phyloP scores from a whole-genome alignment of 352 stramenopile species.

The Phytophthora europaea region DNA sequence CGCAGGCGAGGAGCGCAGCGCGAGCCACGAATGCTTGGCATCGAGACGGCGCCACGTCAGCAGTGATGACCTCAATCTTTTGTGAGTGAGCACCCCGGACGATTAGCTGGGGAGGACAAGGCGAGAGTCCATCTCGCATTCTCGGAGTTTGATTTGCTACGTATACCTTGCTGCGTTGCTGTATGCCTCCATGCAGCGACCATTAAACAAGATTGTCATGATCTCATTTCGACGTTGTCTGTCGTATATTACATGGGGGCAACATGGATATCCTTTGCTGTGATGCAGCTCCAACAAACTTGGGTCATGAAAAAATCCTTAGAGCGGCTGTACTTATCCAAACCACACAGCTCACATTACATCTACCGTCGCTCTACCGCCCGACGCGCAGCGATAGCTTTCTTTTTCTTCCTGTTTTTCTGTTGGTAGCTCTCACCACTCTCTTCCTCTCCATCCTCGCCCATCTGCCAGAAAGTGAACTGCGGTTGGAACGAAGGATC shows the following conservation, averaged over 20 bases:
- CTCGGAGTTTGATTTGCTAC: slow-evolving; percentile 37
- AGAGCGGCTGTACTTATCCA: slow-evolving; percentile 38
- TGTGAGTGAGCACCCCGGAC: slow-evolving; percentile 35
- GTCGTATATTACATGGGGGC: neutral
- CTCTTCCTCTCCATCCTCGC: slow-evolving; percentile 17
- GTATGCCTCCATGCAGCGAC: slow-evolving; percentile 16
- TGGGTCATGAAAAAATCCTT: slow-evolving; percentile 32
- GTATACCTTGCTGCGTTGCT: slow-evolving; percentile 22
- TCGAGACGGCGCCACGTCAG: slow-evolving; percentile 7
- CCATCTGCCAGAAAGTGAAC: slow-evolving; percentile 25
- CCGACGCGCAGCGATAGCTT: slow-evolving; percentile 22
- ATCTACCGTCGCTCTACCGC: slow-evolving; percentile 35
- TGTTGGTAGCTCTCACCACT: slow-evolving; percentile 20
- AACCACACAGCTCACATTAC: slow-evolving; percentile 51
- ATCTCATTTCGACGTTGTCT: slow-evolving; percentile 9
- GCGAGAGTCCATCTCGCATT: slow-evolving; percentile 18
- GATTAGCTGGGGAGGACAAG: slow-evolving; percentile 24
- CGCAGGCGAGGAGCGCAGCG: slow-evolving; percentile 6
- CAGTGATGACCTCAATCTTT: slow-evolving; percentile 17
- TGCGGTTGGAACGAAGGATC: slow-evolving; percentile 18
- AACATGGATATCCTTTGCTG: neutral
- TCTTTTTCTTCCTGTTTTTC: slow-evolving; percentile 32
- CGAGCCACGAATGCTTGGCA: slow-evolving; percentile 11
- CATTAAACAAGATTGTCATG: slow-evolving; percentile 29
- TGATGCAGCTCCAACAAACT: neutral